Evolutionary conservation across 2,329 filamentous ascomycete species (phyloP).

Genomic region (Phoma sp.): DNA sequence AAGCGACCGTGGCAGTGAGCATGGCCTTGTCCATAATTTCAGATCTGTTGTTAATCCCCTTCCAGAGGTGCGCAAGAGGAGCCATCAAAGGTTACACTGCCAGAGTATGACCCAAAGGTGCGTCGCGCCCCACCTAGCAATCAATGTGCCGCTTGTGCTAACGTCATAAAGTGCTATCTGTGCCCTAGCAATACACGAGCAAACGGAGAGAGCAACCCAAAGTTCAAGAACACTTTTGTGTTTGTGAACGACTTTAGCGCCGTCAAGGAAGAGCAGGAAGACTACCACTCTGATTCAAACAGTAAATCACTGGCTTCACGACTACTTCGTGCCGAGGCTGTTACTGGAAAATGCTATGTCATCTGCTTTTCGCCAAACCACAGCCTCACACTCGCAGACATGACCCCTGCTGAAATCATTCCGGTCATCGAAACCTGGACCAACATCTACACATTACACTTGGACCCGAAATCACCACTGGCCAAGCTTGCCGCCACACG

Average conservation of each 20-base stretch:
- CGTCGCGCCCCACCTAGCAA: conserved; percentile 7
- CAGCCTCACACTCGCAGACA: conserved; percentile 90
- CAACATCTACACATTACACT: conserved; percentile 81
- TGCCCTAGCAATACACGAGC: conserved; percentile 92
- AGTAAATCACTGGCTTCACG: conserved; percentile 69
- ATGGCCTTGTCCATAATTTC: neutral
- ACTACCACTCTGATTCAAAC: conserved; percentile 68
- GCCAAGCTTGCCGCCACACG: conserved; percentile 55
- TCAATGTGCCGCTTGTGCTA: conserved; percentile 19
- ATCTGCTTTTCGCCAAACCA: conserved; percentile 92
- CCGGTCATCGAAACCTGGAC: conserved; percentile 92
- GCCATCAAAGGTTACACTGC: conserved; percentile 59
- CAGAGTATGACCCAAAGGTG: conserved; percentile 77
- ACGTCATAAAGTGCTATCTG: conserved; percentile 76
- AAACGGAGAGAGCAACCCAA: conserved; percentile 83
- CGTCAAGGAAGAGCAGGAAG: conserved; percentile 89
- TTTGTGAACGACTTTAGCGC: conserved; percentile 99
- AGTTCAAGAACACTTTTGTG: conserved; percentile 86
- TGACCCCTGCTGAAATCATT: conserved; percentile 76
- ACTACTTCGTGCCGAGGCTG: conserved; percentile 82
- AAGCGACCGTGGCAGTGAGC: conserved; percentile 97
- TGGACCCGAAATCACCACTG: conserved; percentile 75
- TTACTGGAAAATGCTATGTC: conserved; percentile 96
- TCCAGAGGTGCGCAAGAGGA: conserved; percentile 57
- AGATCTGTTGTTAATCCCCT: conserved; percentile 12